Percentiles rank a stretch among this genome's conserved stretches.
These are phyloP conservation scores for Daldinia concentrica DNA, from an alignment of 495 filamentous ascomycete species.

Conservation along the genomic window DNA sequence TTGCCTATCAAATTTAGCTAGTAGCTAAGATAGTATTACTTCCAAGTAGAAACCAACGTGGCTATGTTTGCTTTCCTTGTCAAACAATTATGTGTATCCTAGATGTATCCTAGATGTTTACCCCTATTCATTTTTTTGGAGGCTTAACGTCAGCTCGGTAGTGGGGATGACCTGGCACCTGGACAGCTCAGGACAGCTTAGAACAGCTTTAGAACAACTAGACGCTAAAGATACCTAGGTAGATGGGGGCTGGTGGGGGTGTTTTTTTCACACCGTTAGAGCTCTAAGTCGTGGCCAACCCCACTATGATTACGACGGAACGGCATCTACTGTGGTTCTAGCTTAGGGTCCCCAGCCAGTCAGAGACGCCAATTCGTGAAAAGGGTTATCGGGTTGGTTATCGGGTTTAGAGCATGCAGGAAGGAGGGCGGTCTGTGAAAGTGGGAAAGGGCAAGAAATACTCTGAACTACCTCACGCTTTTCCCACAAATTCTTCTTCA, in stretches of 20 bases:
- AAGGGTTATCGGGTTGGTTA: constrained; percentile 20
- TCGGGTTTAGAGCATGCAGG: constrained; percentile 15
- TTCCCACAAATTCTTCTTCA: constrained; percentile 36
- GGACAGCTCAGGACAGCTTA: background rate
- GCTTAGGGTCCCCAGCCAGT: constrained; percentile 30
- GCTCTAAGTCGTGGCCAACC: background rate
- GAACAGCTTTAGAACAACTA: no score
- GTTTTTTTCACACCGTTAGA: constrained; percentile 12
- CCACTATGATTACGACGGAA: constrained; percentile 40
- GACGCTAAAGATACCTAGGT: no score
- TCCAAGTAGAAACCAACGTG: background rate
- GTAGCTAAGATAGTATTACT: background rate
- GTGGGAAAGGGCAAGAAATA: constrained; percentile 35
- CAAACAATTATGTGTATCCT: background rate
- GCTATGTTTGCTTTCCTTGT: background rate
- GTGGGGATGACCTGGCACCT: constrained; percentile 2
- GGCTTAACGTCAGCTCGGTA: constrained; percentile 2
- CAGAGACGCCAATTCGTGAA: constrained; percentile 31
- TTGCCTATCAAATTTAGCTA: constrained; percentile 4
- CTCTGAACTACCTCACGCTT: constrained; percentile 24
- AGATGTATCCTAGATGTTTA: background rate
- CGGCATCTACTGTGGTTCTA: constrained; percentile 33
- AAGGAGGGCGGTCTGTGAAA: constrained; percentile 38
- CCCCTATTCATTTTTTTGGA: constrained; percentile 20
- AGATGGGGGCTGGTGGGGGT: no score